Conservation (phyloP, 2,329 filamentous ascomycete genomes). For the Diaporthe citrichinensis region DNA sequence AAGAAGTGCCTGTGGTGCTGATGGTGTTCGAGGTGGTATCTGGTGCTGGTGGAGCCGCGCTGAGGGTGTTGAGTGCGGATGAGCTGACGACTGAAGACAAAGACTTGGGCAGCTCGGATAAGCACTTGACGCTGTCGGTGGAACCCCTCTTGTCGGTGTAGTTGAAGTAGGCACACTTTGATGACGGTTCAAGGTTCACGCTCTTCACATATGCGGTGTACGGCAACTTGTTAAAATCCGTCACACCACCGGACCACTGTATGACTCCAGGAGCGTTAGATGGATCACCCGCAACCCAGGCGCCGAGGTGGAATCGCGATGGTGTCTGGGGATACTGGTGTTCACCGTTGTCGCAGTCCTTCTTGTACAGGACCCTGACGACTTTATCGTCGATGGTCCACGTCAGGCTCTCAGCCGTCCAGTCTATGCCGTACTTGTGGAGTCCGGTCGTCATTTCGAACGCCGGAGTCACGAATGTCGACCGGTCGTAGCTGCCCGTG, state of each 20-base stretch:
- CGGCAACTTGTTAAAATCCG: neutral
- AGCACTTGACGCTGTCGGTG: slow-evolving; percentile 17
- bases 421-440: slow-evolving; percentile 27
- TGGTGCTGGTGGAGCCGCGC: neutral
- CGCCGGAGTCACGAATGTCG: neutral
- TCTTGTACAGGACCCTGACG: slow-evolving; percentile 14
- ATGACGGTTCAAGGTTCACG: slow-evolving; percentile 14
- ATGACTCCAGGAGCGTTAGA: neutral
- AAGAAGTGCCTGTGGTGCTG: neutral
- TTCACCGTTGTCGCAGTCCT: slow-evolving; percentile 8
- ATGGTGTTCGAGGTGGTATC: slow-evolving; percentile 15
- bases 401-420: slow-evolving; percentile 21
- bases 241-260: slow-evolving; percentile 30
- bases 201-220: slow-evolving; percentile 12
- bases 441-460: slow-evolving; percentile 18
- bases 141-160: slow-evolving; percentile 28
- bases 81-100: neutral
- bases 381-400: slow-evolving; percentile 15
- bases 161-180: slow-evolving; percentile 30
- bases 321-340: slow-evolving; percentile 32
- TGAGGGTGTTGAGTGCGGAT: slow-evolving; percentile 3
- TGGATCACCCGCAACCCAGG: slow-evolving; percentile 26
- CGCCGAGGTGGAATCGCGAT: slow-evolving; percentile 26
- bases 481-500: slow-evolving; percentile 24
- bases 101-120: slow-evolving; percentile 7